A percentile compares a stretch with the other conserved stretches of the same genome.
Evolutionary conservation across 106 monocot genomes (phyloP).

Genomic region (Allium fistulosum): DNA sequence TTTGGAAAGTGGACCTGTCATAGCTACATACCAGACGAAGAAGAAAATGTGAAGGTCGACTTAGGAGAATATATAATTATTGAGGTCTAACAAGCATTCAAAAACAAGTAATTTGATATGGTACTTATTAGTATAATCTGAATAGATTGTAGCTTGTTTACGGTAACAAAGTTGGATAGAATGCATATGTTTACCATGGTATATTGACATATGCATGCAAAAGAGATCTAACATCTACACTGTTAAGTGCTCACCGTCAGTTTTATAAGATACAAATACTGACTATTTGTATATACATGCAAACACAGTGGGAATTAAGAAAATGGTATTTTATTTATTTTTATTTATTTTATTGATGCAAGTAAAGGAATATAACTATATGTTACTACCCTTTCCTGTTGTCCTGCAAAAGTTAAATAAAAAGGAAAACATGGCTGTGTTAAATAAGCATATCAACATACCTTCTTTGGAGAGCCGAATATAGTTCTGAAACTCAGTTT

Average conservation of each 20-base stretch:
- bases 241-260: too few relatives aligned
- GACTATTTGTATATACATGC: too few relatives aligned
- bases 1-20: not conserved
- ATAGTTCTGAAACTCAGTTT: slow-evolving; percentile 16
- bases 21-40: not conserved
- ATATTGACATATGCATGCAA: too few relatives aligned
- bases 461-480: slow-evolving; percentile 10
- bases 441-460: not conserved
- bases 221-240: too few relatives aligned
- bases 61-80: not conserved
- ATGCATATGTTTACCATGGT: too few relatives aligned
- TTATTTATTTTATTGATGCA: not conserved
- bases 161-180: not conserved
- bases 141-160: not conserved
- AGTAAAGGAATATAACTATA: not conserved
- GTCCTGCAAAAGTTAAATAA: not conserved
- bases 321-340: not conserved
- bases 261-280: too few relatives aligned
- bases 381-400: not conserved
- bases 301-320: not conserved
- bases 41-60: not conserved
- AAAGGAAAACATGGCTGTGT: not conserved
- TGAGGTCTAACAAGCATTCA: not conserved
- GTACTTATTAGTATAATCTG: not conserved
- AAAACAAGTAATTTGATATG: not conserved